Evolutionary conservation across 192 early-diverging fungal genomes (phyloP), one percentile per base, ranked within the genome.

Genomic region (Nowakowskiella sp.): DNA sequence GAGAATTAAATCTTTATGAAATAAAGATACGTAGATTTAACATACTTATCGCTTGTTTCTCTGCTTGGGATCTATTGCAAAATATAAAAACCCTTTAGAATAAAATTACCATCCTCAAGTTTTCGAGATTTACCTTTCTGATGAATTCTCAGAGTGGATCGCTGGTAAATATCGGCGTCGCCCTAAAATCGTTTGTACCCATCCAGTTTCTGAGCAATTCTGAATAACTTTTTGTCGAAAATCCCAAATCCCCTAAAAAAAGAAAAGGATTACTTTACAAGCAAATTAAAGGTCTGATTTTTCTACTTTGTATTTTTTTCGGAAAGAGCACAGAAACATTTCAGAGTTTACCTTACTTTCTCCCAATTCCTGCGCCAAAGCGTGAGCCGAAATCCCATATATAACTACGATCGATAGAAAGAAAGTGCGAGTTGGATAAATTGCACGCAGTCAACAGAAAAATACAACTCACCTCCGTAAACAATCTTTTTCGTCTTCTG

Each of bases 41-140:
- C 60, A 9, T 33, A 61, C 60, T 66, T 9, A 66, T 26, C 7
- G 64, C 65, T 42, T 66, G 64, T 1, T 64, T 51, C 36, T 66
- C 62, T 22, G 64, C 64, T 31, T 68, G 64, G 9, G 65, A 19
- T 31, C 63, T 68, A 51, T 51, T 47, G 48, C 51, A 47, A 6
- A 28, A 10, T 27, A 21, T 27, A 27, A 47, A 47, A 13, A n/a
- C n/a, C n/a, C n/a, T n/a, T n/a, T n/a, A n/a, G 34, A 7, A 62
- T 33, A 59, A 58, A 42, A 57, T 54, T 13, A 28, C 1, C 46
- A 1, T 19, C 8, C 24, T 66, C 47, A 19, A 27, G 10, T 9
- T 5, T 7, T 21, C 9, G 58, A 22, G 60, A 23, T 27, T 34
- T 27, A 60, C 63, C 55, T 54, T 25, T 68, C 62, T 13, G 36